phyloP scores from a whole-genome alignment of 495 filamentous ascomycete species.

The Trichoderma erinaceum region DNA sequence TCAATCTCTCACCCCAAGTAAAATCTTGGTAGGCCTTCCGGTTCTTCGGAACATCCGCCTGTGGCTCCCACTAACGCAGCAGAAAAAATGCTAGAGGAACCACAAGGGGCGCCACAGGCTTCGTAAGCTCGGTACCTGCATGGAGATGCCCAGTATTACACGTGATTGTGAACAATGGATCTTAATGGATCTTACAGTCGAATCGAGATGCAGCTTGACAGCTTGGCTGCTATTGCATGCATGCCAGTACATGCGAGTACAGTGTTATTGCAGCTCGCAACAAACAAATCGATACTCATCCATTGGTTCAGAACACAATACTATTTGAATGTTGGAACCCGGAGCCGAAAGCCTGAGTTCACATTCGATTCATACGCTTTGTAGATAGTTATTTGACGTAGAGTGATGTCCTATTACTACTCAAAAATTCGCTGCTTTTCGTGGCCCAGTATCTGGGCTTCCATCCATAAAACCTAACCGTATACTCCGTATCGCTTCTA shows the following conservation, averaged over 20 bases:
- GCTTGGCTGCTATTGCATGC: no score
- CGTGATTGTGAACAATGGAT: neutral
- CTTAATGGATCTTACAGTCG: neutral
- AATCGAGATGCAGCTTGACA: no score
- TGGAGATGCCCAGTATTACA: neutral
- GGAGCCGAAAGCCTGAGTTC: no score
- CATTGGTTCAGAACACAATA: no score
- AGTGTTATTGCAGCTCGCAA: no score
- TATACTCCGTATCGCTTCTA: neutral
- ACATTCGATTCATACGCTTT: no score
- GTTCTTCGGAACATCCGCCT: neutral
- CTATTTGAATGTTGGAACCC: no score
- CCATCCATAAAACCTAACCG: neutral
- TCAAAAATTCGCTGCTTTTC: neutral
- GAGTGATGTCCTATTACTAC: no score
- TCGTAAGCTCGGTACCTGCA: constrained; percentile 6
- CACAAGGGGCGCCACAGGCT: constrained; percentile 1
- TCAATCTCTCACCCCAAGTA: no score
- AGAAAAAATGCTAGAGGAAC: neutral
- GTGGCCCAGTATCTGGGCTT: neutral
- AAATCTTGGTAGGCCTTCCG: neutral
- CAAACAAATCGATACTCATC: no score
- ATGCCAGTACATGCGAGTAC: no score
- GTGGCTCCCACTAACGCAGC: constrained; percentile 9
- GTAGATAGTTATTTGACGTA: no score